Evolutionary conservation across 208 protist genomes (phyloP).

Genomic region (Wallacemonas sp.): DNA sequence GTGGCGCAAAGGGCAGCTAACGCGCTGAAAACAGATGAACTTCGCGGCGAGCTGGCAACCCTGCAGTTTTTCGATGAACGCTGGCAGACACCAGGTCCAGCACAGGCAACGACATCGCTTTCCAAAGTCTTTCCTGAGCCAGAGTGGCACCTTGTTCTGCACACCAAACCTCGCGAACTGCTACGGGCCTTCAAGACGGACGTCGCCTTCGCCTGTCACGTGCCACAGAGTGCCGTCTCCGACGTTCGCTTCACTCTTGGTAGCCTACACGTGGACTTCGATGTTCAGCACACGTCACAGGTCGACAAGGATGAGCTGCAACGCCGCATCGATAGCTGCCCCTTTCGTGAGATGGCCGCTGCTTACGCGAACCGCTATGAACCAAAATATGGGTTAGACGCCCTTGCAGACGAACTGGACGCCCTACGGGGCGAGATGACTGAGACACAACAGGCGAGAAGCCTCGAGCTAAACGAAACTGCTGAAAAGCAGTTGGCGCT

Average conservation of each 20-base stretch:
- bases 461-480: not conserved
- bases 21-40: not conserved
- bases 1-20: not conserved
- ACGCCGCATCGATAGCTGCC: slow-evolving; percentile 7
- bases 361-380: slow-evolving; percentile 20
- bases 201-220: slow-evolving; percentile 25
- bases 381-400: slow-evolving; percentile 22
- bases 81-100: not conserved
- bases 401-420: slow-evolving; percentile 16
- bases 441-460: slow-evolving; percentile 5
- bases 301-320: slow-evolving; percentile 17
- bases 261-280: slow-evolving; percentile 25
- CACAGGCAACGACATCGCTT: slow-evolving; percentile 10
- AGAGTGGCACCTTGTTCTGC: slow-evolving; percentile 25
- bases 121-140: slow-evolving; percentile 21
- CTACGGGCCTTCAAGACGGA: slow-evolving; percentile 20
- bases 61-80: slow-evolving; percentile 17
- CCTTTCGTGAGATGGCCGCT: slow-evolving; percentile 17
- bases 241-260: slow-evolving; percentile 22
- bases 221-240: slow-evolving; percentile 14
- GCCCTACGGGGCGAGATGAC: not conserved
- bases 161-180: slow-evolving; percentile 19
- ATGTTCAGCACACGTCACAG: slow-evolving; percentile 9
- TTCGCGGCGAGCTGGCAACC: slow-evolving; percentile 1
- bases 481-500: not conserved